Evolutionary conservation across 352 stramenopile species (phyloP).

Genomic region (Stramenopiles sp.): DNA sequence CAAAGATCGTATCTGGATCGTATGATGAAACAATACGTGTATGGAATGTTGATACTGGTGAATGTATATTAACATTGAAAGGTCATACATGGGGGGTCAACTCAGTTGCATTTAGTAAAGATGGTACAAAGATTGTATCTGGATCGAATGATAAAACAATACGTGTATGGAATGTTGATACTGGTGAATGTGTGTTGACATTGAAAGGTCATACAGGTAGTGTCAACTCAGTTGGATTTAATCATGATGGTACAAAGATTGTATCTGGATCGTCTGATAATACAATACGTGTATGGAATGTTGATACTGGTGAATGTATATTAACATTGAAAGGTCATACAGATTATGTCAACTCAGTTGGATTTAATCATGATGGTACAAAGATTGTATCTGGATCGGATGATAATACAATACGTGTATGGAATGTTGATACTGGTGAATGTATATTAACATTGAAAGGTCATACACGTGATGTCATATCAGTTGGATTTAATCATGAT

Average conservation of each 20-base stretch:
- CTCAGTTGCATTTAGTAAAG: not conserved
- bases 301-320: not conserved
- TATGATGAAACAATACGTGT: not conserved
- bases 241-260: not conserved
- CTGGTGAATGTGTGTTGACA: not conserved
- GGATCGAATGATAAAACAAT: not conserved
- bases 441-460: not conserved
- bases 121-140: not conserved
- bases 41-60: not conserved
- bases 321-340: conserved; percentile 9
- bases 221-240: not conserved
- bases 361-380: conserved; percentile 26
- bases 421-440: conserved; percentile 34
- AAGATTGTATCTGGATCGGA: conserved; percentile 44
- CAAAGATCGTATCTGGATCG: not conserved
- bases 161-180: not conserved
- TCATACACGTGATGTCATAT: not conserved
- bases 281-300: not conserved
- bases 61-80: not conserved
- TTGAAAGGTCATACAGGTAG: not conserved
- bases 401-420: conserved; percentile 53
- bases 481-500: not conserved
- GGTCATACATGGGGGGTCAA: not conserved
- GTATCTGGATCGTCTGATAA: not conserved
- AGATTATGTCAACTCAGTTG: conserved; percentile 9